Base-by-base conservation (phyloP, 2,329 filamentous ascomycete species). In the Tolypocladium amazonense region DNA sequence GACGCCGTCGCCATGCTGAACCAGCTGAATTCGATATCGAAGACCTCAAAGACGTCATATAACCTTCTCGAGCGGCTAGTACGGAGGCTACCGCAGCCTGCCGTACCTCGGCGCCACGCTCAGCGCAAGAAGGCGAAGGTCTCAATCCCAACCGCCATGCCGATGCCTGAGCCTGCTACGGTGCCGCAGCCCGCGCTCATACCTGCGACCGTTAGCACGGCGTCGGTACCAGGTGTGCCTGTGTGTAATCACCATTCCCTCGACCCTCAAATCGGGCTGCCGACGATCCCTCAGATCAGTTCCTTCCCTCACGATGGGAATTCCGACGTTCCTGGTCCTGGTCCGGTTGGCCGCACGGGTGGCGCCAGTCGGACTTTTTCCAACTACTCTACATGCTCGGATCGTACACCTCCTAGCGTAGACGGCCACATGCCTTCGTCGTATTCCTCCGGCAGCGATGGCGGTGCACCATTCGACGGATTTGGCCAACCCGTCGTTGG, bases 21-120 rank as follows among this genome's bases (percentile, higher is more conserved):
- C 41, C 65, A 65, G 25, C 63, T 75, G 2, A 69, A 69, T 25
- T 59, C 58, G 18, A 61, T 73, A 2, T 74, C 72, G 2, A 68
- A 66, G 56, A 73, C 71, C 2, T 71, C 72, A 6, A 73, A 70
- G 54, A 69, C 68, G 3, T 74, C 72, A 1, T 68, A 73, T 33
- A 67, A 72, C 23, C 70, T 75, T 14, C 66, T 75, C 3, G 60
- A 64, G 11, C 67, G 67, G 30, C 68, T 73, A 47, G 69, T 63
- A 1, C 64, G 64, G 23, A 68, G 70, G 25, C 62, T 73, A 53
- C 70, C 70, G 30, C 56, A 58, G 27, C 5, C 35, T 7, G 45
- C 41, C 7, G 30, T 43, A 1, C 57, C 58, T 14, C 56, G 58
- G 14, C 58, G 53, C 9, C 23, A 37, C n/a, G 11, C 47, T 6